Evolutionary conservation across 257 asterid genomes (phyloP).

Genomic region (Jasminum sambac): DNA sequence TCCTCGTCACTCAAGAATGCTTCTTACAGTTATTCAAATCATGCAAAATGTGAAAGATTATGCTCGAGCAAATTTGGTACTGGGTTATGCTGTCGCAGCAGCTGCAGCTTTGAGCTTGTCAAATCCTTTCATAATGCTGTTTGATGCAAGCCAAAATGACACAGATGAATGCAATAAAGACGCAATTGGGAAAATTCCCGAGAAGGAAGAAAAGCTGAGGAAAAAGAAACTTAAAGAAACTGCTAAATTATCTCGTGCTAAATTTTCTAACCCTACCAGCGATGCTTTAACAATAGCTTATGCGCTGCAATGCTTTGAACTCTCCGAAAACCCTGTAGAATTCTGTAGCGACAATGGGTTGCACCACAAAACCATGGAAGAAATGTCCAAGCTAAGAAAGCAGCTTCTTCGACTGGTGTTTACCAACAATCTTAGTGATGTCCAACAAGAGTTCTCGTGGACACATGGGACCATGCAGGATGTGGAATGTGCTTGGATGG

Average conservation of each 20-base stretch:
- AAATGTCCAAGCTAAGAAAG: conserved; percentile 90
- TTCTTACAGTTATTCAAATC: conserved; percentile 81
- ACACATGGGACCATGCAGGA: conserved; percentile 58
- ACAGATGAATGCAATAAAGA: conserved; percentile 29
- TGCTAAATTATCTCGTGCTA: conserved; percentile 57
- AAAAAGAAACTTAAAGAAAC: conserved; percentile 69
- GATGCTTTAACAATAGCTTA: conserved; percentile 72
- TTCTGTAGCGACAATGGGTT: conserved; percentile 60
- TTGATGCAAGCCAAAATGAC: conserved; percentile 42
- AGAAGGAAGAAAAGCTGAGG: conserved; percentile 52
- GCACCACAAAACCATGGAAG: conserved; percentile 90
- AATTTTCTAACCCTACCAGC: conserved; percentile 68
- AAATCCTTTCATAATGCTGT: conserved; percentile 58
- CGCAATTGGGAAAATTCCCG: conserved; percentile 30
- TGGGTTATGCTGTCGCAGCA: conserved; percentile 82
- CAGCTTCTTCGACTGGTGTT: conserved; percentile 80
- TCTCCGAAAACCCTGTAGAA: conserved; percentile 42
- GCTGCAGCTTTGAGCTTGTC: conserved; percentile 90
- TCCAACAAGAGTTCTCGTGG: conserved; percentile 64
- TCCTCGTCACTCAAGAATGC: conserved; percentile 99
- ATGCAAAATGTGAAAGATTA: conserved; percentile 45
- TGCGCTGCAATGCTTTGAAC: conserved; percentile 80
- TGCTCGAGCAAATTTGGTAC: conserved; percentile 58
- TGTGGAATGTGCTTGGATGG: conserved; percentile 71
- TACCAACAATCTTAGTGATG: conserved; percentile 41